phyloP scores from a whole-genome alignment of 2,329 filamentous ascomycete species.

The Pseudovirgaria hyperparasitica region DNA sequence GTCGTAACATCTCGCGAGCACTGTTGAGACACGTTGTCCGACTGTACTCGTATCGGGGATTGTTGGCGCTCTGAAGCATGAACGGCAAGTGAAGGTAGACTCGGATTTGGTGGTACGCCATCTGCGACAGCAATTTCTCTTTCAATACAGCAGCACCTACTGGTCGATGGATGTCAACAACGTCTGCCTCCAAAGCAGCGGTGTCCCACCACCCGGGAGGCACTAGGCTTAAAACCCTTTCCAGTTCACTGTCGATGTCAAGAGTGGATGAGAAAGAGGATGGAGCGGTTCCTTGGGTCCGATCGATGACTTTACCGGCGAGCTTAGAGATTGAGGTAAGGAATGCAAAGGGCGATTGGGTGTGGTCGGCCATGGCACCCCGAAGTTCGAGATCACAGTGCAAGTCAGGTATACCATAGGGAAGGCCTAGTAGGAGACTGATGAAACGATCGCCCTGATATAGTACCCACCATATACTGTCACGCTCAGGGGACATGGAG shows the following conservation, averaged over 20 bases:
- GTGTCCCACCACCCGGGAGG: constrained; percentile 27
- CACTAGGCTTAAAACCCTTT: constrained; percentile 22
- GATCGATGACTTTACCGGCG: constrained; percentile 31
- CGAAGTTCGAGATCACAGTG: constrained; percentile 23
- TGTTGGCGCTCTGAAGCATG: constrained; percentile 26
- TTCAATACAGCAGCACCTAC: constrained; percentile 22
- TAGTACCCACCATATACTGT: constrained; percentile 27
- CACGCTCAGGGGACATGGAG: constrained; percentile 17
- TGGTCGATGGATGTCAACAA: constrained; percentile 15
- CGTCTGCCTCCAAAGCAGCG: constrained; percentile 12
- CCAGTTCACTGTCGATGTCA: constrained; percentile 30
- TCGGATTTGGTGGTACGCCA: constrained; percentile 32
- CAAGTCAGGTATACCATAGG: constrained; percentile 28
- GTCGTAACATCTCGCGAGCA: constrained; percentile 27
- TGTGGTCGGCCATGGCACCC: constrained; percentile 12
- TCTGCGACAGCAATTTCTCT: constrained; percentile 28
- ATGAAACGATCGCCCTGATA: constrained; percentile 37
- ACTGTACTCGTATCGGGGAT: constrained; percentile 25
- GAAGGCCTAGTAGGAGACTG: constrained; percentile 41
- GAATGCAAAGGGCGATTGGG: constrained; percentile 17
- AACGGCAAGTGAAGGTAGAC: constrained; percentile 34
- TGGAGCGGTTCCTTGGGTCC: constrained; percentile 24
- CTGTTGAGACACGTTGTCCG: constrained; percentile 27
- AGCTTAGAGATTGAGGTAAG: constrained; percentile 25
- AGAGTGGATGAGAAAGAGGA: constrained; percentile 25